Evolutionary conservation across 257 asterid species (phyloP).

Genomic region (Mentha longifolia): DNA sequence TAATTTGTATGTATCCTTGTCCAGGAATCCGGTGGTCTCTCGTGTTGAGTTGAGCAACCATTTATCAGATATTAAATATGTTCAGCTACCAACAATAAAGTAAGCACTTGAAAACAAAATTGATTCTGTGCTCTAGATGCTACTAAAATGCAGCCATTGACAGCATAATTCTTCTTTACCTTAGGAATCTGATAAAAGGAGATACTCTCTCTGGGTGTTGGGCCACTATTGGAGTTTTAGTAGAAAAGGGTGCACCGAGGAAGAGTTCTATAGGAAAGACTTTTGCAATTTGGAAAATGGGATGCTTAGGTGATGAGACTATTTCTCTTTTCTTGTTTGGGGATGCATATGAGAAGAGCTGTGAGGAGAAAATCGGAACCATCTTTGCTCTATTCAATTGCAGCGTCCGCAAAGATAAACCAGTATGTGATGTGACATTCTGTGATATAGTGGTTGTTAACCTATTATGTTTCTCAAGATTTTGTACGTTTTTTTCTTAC

Average conservation of each 20-base stretch:
- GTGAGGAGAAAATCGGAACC: conserved; percentile 69
- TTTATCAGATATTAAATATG: conserved; percentile 81
- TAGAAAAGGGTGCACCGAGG: conserved; percentile 67
- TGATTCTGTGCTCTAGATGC: background rate
- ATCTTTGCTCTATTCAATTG: conserved; percentile 78
- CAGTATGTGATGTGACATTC: conserved; percentile 49
- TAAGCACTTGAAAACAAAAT: conserved; percentile 37
- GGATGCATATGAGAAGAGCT: conserved; percentile 74
- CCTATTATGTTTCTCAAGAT: background rate
- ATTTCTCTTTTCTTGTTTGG: conserved; percentile 88
- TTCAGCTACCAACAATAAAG: conserved; percentile 82
- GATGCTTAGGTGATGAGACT: conserved; percentile 68
- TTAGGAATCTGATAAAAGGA: conserved; percentile 67
- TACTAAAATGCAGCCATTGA: conserved; percentile 16
- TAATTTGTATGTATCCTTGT: conserved; percentile 23
- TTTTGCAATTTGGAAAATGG: conserved; percentile 77
- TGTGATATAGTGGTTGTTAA: conserved; percentile 11
- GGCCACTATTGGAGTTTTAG: conserved; percentile 86
- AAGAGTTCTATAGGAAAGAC: conserved; percentile 87
- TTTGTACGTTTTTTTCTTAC: conserved; percentile 10
- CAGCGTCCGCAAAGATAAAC: conserved; percentile 68
- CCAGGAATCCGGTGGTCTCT: conserved; percentile 74
- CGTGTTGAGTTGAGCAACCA: conserved; percentile 83
- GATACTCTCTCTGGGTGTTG: conserved; percentile 92
- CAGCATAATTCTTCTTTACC: conserved; percentile 17